Percentiles rank a stretch among this genome's conserved stretches.
phyloP scores from a whole-genome alignment of 495 filamentous ascomycete genomes.

The Aspergillus bridgeri region DNA sequence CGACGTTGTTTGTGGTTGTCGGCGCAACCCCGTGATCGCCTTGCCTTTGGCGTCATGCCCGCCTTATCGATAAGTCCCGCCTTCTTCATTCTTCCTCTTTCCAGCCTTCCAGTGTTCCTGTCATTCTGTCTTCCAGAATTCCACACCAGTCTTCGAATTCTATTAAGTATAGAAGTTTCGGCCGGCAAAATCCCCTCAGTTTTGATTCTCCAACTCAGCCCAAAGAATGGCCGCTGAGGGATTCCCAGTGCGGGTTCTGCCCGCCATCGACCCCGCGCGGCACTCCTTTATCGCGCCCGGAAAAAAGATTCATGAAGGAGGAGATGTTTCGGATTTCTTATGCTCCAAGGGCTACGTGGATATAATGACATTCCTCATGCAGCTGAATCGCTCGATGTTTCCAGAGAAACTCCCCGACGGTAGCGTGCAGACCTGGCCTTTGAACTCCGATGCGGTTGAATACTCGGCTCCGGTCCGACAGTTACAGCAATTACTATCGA shows the following conservation, averaged over 20 bases:
- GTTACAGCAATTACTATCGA: constrained; percentile 59
- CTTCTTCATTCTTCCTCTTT: background rate
- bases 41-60: background rate
- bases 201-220: background rate
- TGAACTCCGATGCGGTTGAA: constrained; percentile 43
- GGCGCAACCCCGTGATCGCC: background rate
- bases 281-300: constrained; percentile 32
- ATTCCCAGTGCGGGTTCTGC: constrained; percentile 27
- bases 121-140: background rate
- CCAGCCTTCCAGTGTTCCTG: background rate
- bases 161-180: background rate
- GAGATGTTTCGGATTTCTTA: constrained; percentile 75
- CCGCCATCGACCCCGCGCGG: constrained; percentile 25
- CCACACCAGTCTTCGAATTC: background rate
- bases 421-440: constrained; percentile 51
- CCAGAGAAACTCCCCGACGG: constrained; percentile 50
- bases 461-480: constrained; percentile 60
- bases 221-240: constrained; percentile 26
- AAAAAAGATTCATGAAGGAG: constrained; percentile 78
- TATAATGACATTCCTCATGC: constrained; percentile 80
- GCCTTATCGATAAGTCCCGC: background rate
- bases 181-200: no score
- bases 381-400: constrained; percentile 85
- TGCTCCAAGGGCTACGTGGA: constrained; percentile 77
- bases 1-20: background rate